phyloP scores from a whole-genome alignment of 2,329 filamentous ascomycete genomes.

The Bimuria novae-zelandiae region DNA sequence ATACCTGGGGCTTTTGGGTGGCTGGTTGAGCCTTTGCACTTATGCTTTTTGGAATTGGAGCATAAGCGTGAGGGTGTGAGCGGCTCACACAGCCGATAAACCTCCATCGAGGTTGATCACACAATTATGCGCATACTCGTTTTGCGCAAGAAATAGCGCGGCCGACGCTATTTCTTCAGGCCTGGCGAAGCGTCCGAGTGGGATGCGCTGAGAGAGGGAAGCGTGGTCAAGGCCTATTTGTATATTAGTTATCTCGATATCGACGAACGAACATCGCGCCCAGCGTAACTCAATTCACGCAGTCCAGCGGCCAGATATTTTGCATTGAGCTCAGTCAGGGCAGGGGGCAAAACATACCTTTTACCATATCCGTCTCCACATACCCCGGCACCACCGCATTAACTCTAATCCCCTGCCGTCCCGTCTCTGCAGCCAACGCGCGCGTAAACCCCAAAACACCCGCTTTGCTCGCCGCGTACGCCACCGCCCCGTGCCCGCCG shows the following conservation, averaged over 20 bases:
- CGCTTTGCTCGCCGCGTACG: slow-evolving; percentile 81
- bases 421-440: slow-evolving; percentile 67
- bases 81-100: slow-evolving; percentile 64
- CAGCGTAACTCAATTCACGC: neutral
- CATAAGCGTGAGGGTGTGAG: neutral
- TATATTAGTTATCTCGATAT: slow-evolving; percentile 27
- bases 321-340: too few species aligned
- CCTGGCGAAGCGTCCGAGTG: slow-evolving; percentile 68
- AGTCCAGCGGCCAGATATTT: too few species aligned
- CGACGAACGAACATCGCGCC: neutral
- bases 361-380: slow-evolving; percentile 79
- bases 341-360: slow-evolving; percentile 62
- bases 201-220: slow-evolving; percentile 59
- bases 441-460: slow-evolving; percentile 75
- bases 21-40: neutral
- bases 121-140: slow-evolving; percentile 85
- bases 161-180: slow-evolving; percentile 80
- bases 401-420: slow-evolving; percentile 67
- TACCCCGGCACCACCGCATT: slow-evolving; percentile 86
- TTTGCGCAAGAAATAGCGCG: slow-evolving; percentile 74
- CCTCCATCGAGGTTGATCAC: slow-evolving; percentile 86
- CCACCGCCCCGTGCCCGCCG: slow-evolving; percentile 70
- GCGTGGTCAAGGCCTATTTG: slow-evolving; percentile 42
- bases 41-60: neutral
- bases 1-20: slow-evolving; percentile 15